Percentiles rank a stretch among this genome's conserved stretches.
Conservation (phyloP, 2,329 filamentous ascomycete species). For the Aspergillus tamarii region DNA sequence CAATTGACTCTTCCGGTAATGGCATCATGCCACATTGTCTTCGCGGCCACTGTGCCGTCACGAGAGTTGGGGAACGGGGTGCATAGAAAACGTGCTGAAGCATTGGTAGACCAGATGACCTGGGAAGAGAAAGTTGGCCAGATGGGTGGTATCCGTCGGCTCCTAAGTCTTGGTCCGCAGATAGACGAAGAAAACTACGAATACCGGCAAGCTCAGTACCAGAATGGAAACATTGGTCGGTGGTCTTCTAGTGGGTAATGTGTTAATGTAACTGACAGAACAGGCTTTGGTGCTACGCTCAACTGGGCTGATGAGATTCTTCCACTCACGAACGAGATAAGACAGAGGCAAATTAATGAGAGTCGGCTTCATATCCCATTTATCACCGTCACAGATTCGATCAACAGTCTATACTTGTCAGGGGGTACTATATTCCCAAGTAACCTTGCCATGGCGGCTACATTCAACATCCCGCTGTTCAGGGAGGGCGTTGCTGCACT, state of each 20-base stretch:
- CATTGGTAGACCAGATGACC: too few relatives aligned
- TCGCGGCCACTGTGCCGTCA: not conserved
- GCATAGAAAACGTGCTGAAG: not conserved
- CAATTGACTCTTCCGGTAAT: not conserved
- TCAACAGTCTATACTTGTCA: not conserved
- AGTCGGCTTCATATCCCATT: not conserved
- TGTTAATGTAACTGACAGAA: not conserved
- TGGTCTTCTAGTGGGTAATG: not conserved
- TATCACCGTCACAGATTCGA: not conserved
- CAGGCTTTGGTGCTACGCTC: not conserved
- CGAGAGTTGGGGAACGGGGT: accelerated
- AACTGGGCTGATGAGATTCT: not conserved
- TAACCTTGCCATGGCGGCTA: not conserved
- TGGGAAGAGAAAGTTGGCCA: not conserved
- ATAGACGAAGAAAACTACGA: not conserved
- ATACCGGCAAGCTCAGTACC: not conserved
- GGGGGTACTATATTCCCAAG: not conserved
- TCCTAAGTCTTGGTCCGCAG: not conserved
- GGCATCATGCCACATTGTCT: not conserved
- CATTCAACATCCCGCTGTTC: not conserved
- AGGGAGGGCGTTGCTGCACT: not conserved
- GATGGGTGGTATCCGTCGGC: not conserved
- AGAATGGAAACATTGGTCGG: not conserved
- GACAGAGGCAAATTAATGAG: not conserved
- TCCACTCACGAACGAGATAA: not conserved